These are phyloP conservation scores for Plasmodium knowlesi DNA, from an alignment of 169 alveolate genomes.

Conservation along the genomic window DNA sequence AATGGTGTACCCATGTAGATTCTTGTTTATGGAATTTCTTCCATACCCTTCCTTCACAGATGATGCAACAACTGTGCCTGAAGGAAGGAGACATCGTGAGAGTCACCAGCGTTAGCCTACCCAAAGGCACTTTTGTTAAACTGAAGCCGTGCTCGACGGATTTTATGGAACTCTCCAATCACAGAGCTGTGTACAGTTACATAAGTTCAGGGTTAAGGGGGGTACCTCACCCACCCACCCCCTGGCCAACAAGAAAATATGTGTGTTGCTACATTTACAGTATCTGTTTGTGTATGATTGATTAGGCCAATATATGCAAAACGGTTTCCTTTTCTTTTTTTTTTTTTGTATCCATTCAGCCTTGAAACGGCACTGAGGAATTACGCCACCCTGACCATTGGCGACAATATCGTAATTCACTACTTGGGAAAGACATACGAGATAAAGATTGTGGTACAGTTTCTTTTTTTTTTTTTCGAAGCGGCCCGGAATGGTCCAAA, in stretches of 20 bases:
- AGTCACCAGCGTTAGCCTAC: conserved; percentile 89
- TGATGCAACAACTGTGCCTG: conserved; percentile 92
- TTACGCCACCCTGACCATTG: conserved; percentile 93
- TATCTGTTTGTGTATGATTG: not conserved
- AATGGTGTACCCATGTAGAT: not conserved
- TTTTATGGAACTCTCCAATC: conserved; percentile 94
- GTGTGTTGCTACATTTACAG: not conserved
- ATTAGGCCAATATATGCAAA: not conserved
- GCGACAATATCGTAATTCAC: conserved; percentile 92
- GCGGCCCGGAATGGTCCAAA: not conserved
- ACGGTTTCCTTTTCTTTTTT: not conserved
- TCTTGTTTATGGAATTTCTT: not conserved
- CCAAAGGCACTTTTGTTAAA: conserved; percentile 92
- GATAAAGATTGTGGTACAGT: conserved; percentile 89
- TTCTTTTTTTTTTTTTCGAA: not conserved
- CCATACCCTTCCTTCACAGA: conserved; percentile 68
- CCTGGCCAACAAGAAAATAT: not conserved
- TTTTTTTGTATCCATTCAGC: conserved; percentile 66
- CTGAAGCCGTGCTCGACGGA: conserved; percentile 93
- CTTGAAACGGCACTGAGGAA: conserved; percentile 92
- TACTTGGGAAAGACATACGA: conserved; percentile 90
- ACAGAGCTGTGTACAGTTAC: conserved; percentile 91
- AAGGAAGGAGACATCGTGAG: conserved; percentile 92
- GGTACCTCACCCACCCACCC: not conserved
- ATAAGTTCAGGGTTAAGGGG: not conserved